Conservation (phyloP, 2,329 filamentous ascomycete species). For the Ophiognomonia clavigignenti-juglandacearum region DNA sequence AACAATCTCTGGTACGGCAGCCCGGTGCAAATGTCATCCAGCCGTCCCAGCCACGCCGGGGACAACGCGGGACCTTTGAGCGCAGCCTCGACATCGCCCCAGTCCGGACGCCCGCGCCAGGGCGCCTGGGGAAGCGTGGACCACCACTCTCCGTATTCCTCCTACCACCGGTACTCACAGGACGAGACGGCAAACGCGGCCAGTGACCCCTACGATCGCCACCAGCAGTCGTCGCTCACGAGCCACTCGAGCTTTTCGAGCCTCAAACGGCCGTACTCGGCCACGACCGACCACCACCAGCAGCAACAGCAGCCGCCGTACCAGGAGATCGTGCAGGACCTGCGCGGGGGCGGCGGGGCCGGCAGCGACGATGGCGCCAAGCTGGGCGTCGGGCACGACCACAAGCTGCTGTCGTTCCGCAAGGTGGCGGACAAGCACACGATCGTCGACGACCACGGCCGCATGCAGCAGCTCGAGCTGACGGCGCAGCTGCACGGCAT, state of each 20-base stretch:
- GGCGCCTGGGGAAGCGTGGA: conserved; percentile 36
- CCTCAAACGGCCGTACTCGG: conserved; percentile 54
- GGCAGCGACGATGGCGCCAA: conserved; percentile 47
- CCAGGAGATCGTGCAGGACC: conserved; percentile 57
- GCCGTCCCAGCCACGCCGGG: conserved; percentile 45
- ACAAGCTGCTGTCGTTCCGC: conserved; percentile 56
- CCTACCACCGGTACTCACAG: conserved; percentile 48
- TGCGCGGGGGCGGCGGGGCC: conserved; percentile 47
- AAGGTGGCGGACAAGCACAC: conserved; percentile 55
- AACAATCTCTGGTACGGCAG: conserved; percentile 54
- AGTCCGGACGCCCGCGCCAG: conserved; percentile 45
- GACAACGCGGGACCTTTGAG: conserved; percentile 45
- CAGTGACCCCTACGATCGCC: conserved; percentile 48
- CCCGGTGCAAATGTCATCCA: conserved; percentile 47
- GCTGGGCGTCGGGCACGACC: conserved; percentile 54
- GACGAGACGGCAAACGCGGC: conserved; percentile 35
- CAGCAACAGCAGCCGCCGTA: conserved; percentile 52
- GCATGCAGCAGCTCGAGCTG: conserved; percentile 56
- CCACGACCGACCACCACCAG: no score
- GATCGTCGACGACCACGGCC: conserved; percentile 54
- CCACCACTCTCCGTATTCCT: conserved; percentile 39
- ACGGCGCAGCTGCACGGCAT: conserved; percentile 78
- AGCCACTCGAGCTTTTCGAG: conserved; percentile 49
- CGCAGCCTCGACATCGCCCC: conserved; percentile 40
- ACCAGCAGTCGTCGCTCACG: conserved; percentile 41